Evolutionary conservation across 495 filamentous ascomycete genomes (phyloP).

Genomic region (Talaromyces liani): DNA sequence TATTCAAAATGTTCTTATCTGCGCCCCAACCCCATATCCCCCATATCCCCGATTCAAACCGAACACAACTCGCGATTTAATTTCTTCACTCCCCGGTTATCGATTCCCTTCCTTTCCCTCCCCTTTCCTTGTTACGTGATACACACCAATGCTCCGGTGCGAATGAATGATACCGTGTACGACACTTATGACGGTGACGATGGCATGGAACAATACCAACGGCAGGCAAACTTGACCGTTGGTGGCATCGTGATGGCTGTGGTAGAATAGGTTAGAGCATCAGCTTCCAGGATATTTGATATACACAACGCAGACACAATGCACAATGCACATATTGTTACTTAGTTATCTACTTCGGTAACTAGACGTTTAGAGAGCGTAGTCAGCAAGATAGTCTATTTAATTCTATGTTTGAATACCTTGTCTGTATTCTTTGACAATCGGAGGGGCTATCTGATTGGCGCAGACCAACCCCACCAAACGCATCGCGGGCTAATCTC

Average conservation of each 20-base stretch:
- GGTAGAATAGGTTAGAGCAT: conserved; percentile 9
- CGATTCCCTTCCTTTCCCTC: not conserved
- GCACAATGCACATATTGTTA: conserved; percentile 9
- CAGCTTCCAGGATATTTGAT: conserved; percentile 6
- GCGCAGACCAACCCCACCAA: not conserved
- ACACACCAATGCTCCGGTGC: conserved; percentile 5
- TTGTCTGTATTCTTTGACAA: not conserved
- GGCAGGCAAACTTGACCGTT: not conserved
- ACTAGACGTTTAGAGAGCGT: not conserved
- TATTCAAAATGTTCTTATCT: conserved; percentile 9
- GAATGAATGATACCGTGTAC: conserved; percentile 6
- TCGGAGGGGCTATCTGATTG: not conserved
- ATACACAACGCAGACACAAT: conserved; percentile 1
- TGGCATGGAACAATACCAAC: not conserved
- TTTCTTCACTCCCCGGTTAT: conserved; percentile 1
- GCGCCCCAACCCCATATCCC: conserved; percentile 8
- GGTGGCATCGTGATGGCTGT: conserved; percentile 6
- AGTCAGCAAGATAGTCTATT: not conserved
- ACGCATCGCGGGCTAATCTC: conserved; percentile 9
- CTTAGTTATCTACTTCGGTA: no score
- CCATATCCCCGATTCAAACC: not conserved
- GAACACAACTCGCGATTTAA: not conserved
- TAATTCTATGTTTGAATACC: not conserved
- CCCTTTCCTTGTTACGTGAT: not conserved
- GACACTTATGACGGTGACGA: not conserved